Percentiles rank a stretch among this genome's conserved stretches.
Evolutionary conservation across 2,329 filamentous ascomycete genomes (phyloP).

Genomic region (Rhynchosporium secalis): DNA sequence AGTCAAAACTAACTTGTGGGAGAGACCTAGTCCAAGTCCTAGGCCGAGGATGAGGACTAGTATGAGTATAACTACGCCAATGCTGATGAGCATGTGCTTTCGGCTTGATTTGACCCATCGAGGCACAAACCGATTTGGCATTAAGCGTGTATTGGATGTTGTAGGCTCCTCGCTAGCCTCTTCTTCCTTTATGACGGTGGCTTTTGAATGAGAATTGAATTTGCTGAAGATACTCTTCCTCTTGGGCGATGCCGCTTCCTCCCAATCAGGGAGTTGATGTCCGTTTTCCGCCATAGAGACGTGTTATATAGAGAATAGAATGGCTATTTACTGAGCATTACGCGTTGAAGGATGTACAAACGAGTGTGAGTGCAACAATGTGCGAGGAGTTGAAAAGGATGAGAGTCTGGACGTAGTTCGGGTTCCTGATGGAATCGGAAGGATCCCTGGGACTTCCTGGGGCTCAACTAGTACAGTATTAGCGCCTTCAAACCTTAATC

Average conservation of each 20-base stretch:
- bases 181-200: conserved; percentile 14
- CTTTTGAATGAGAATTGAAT: conserved; percentile 15
- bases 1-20: conserved; percentile 29
- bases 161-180: conserved; percentile 13
- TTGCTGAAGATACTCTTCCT: conserved; percentile 25
- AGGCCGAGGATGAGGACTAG: conserved; percentile 41
- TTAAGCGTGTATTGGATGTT: conserved; percentile 19
- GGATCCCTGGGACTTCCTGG: conserved; percentile 17
- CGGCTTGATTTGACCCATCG: conserved; percentile 23
- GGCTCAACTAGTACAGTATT: neutral
- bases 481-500: neutral
- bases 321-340: conserved; percentile 12
- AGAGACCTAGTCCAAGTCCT: conserved; percentile 38
- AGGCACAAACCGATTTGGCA: conserved; percentile 18
- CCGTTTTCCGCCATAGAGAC: conserved; percentile 21
- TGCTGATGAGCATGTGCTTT: conserved; percentile 18
- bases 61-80: conserved; percentile 30
- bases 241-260: conserved; percentile 32
- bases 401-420: neutral
- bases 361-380: conserved; percentile 24
- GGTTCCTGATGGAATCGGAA: conserved; percentile 17
- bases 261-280: conserved; percentile 35
- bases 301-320: neutral
- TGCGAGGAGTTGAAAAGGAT: conserved; percentile 3
- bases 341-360: conserved; percentile 17